These are phyloP conservation scores for Aspergillus bombycis DNA, from an alignment of 2,329 filamentous ascomycete species.

Conservation along the genomic window DNA sequence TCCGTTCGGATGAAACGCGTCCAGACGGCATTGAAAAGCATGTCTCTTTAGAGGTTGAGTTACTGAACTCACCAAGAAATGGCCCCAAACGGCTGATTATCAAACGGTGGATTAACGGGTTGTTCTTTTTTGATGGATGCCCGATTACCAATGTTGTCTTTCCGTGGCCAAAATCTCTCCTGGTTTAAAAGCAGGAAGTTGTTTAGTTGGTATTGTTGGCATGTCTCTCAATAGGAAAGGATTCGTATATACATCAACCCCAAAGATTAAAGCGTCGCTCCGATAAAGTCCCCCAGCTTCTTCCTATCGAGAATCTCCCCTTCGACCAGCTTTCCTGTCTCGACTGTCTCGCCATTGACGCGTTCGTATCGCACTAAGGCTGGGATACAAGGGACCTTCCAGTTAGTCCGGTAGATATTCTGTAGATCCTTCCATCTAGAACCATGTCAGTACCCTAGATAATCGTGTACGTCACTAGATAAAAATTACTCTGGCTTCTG, in stretches of 20 bases:
- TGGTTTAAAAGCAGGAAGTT: no score
- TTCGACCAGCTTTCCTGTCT: constrained; percentile 37
- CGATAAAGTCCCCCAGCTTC: constrained; percentile 27
- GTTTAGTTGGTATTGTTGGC: no score
- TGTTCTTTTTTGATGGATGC: no score
- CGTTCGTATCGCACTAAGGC: constrained; percentile 39
- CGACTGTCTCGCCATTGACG: constrained; percentile 32
- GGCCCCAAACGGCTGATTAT: no score
- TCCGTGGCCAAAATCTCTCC: no score
- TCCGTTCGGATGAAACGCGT: no score
- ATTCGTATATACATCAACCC: not conserved
- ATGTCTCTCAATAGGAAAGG: no score
- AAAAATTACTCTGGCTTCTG: constrained; percentile 37
- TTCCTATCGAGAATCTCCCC: constrained; percentile 35
- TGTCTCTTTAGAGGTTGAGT: no score
- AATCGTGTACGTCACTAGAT: not conserved
- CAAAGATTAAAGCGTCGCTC: not conserved
- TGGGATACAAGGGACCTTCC: constrained; percentile 40
- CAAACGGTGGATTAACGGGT: no score
- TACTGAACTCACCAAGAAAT: no score
- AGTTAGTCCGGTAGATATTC: constrained; percentile 40
- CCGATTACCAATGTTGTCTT: no score
- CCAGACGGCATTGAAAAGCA: no score
- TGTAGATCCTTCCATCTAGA: constrained; percentile 39
- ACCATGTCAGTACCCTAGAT: not conserved